Base-by-base conservation (phyloP, 2,329 filamentous ascomycete species). In the Nemania bipapillata region DNA sequence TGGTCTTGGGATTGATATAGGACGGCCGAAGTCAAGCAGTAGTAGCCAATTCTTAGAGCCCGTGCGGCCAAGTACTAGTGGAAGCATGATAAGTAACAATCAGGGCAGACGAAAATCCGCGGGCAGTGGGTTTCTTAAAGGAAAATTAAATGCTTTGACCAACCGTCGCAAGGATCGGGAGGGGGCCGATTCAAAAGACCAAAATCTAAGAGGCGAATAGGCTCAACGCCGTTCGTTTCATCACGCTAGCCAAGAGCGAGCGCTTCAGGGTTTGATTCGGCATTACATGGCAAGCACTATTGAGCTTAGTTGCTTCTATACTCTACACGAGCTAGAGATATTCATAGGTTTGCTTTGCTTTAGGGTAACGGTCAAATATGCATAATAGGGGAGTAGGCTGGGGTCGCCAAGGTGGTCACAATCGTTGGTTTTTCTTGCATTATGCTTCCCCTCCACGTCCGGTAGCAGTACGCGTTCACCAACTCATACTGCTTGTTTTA, bases 61-160 rank as follows among this genome's bases (percentile, higher is more conserved):
- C 8, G 55, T 28, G 28, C 68, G 70, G 37, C 70, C 70, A 30
- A 58, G 56, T 20, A 72, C 70, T 8, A 72, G 70, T 49, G 66
- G 66, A 28, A 71, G 70, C 58, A 64, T 53, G 28, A 63, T 70
- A 9, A 58, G 54, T 15, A 64, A 63, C 24, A 66, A 65, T 17
- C 62, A 70, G 11, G 71, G 53, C 24, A 66, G 76, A 49, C 74
- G 76, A 7, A 77, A 74, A 68, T 74, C 77, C 11, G 73, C 71
- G 8, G 75, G 76, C 5, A 69, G 76, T 20, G 76, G 78, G 2
- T 81, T 80, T 63, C 68, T 83, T 5, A 76, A 76, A 32, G 81
- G 81, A 28, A 82, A 79, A 69, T 49, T 81, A 11, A 81, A 71
- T 56, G 79, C 79, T 22, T 40, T 78, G 2, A 71, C 76, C 12